phyloP scores from a whole-genome alignment of 148 eudicot species.

The Vaccinium darrowii region DNA sequence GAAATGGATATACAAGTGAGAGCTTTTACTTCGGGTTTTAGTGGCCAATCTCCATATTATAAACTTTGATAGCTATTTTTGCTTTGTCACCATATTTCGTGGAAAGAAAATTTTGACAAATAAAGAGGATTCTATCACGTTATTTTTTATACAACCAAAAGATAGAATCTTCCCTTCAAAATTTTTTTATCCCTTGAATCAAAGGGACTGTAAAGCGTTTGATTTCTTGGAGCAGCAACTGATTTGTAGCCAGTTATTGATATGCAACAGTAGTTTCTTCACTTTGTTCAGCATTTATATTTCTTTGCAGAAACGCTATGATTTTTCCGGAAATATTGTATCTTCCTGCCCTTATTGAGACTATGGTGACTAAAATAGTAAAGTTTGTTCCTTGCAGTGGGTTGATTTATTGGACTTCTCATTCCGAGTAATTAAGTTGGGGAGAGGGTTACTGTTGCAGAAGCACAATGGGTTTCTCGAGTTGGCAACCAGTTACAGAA shows the following conservation, averaged over 20 bases:
- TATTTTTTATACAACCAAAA: not conserved
- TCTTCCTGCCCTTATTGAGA: not conserved
- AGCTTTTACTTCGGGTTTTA: too few species aligned
- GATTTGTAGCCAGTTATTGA: not conserved
- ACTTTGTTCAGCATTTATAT: not conserved
- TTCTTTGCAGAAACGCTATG: not conserved
- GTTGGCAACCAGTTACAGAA: not conserved
- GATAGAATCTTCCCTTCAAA: not conserved
- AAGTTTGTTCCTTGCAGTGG: conserved; percentile 49
- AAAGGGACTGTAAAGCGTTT: not conserved
- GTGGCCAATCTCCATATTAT: too few species aligned
- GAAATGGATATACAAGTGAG: too few species aligned
- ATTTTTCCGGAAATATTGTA: not conserved
- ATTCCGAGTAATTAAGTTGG: conserved; percentile 46
- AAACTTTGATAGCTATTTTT: too few species aligned
- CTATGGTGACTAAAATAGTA: not conserved
- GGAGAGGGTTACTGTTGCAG: conserved; percentile 5
- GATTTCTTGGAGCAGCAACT: not conserved
- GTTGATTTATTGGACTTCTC: conserved; percentile 82
- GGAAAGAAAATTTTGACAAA: not conserved
- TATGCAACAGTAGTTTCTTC: not conserved
- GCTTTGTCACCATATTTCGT: not conserved
- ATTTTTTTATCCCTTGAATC: not conserved
- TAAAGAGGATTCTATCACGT: not conserved
- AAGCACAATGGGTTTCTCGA: not conserved